Percentiles rank a stretch among this genome's conserved stretches.
These are phyloP conservation scores for Arachnomyces sp. DNA, from an alignment of 2,329 filamentous ascomycete genomes.

Conservation along the genomic window DNA sequence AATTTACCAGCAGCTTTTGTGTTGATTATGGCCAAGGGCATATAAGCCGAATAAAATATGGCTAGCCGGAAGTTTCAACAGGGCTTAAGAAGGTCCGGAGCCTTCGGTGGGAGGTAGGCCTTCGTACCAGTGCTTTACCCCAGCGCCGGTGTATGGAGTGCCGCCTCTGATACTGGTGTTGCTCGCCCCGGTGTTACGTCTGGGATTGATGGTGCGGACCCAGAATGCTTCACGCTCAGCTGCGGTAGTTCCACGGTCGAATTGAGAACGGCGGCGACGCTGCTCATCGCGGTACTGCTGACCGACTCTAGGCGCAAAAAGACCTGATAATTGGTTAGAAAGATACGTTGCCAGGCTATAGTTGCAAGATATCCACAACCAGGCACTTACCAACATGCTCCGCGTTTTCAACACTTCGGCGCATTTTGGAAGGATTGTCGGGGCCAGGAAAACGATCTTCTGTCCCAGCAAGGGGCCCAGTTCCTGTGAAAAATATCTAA, in stretches of 20 bases:
- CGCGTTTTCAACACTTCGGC: conserved; percentile 78
- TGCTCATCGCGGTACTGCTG: conserved; percentile 68
- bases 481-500: conserved; percentile 47
- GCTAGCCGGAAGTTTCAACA: no score
- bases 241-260: conserved; percentile 69
- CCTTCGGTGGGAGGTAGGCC: no score
- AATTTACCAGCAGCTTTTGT: no score
- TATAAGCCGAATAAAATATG: no score
- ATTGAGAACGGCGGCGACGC: conserved; percentile 67
- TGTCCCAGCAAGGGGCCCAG: conserved; percentile 50
- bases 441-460: conserved; percentile 69
- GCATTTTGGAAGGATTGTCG: conserved; percentile 81
- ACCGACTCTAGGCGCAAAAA: conserved; percentile 71
- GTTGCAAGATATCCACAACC: background rate
- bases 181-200: background rate
- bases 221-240: conserved; percentile 49
- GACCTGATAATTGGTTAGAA: conserved; percentile 41
- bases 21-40: no score
- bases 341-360: background rate
- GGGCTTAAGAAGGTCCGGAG: no score
- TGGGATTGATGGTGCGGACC: conserved; percentile 6
- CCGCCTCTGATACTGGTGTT: background rate
- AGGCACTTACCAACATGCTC: conserved; percentile 63
- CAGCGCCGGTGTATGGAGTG: background rate
- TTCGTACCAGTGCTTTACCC: no score